Conservation (phyloP, 1,139 yeast species). For the Taiozyma sp. region DNA sequence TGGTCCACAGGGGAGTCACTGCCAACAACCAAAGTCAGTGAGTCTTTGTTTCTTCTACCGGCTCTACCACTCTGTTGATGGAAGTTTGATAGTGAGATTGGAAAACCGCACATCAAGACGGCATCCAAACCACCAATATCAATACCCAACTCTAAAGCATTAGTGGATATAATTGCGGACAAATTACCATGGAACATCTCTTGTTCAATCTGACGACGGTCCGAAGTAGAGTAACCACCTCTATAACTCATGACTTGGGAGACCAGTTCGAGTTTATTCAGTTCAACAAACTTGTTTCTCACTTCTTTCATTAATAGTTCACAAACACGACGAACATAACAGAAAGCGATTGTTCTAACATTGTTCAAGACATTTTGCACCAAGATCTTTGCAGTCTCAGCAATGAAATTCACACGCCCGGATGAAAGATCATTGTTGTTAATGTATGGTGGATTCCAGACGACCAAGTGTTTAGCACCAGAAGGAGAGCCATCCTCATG, state of each 20-base stretch:
- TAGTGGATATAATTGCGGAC: constrained; percentile 86
- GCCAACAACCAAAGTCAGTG: constrained; percentile 79
- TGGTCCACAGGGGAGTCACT: constrained; percentile 86
- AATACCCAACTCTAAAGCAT: constrained; percentile 91
- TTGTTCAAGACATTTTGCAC: constrained; percentile 57
- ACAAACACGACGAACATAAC: constrained; percentile 81
- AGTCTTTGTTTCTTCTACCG: constrained; percentile 72
- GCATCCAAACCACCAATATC: constrained; percentile 92
- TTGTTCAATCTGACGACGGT: constrained; percentile 78
- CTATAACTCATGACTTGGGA: constrained; percentile 84
- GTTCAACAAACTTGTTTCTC: constrained; percentile 41
- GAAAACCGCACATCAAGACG: constrained; percentile 89
- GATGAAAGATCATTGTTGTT: constrained; percentile 49
- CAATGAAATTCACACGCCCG: constrained; percentile 64
- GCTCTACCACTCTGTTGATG: constrained; percentile 98
- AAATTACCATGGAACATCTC: constrained; percentile 86
- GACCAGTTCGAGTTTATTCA: constrained; percentile 38
- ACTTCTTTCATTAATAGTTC: constrained; percentile 85
- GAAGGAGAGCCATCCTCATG: constrained; percentile 83
- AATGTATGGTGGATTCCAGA: constrained; percentile 79
- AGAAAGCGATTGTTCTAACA: constrained; percentile 83
- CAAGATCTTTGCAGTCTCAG: constrained; percentile 70
- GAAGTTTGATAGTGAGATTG: constrained; percentile 75
- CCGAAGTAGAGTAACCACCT: constrained; percentile 88
- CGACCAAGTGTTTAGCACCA: constrained; percentile 65